Evolutionary conservation across 179 eudicot genomes (phyloP), one percentile per base, ranked within the genome.

Genomic region (Heliamphora pulchella): DNA sequence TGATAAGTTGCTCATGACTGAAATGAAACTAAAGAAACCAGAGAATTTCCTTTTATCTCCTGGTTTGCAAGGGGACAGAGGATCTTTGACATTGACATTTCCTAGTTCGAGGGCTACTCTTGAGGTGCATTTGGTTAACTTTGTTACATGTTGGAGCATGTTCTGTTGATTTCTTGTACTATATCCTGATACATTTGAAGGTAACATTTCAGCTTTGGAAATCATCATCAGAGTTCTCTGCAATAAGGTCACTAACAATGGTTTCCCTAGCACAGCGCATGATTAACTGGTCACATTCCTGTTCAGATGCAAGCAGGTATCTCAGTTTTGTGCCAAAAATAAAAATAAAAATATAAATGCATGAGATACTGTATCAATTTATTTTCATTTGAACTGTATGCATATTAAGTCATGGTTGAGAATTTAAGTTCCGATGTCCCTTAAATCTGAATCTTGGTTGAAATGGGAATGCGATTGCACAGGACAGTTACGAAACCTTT

Each of bases 151-250:
- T 76, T 79, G 70, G 71, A 58, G 77, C 22, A 63, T 41, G 10
- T n/a, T 76, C 61, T 77, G 63, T 63, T 58, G 78, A 62, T 44
- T 61, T 81, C 55, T 59, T 81, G 50, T 18, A 69, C 65, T 76
- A 44, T 57, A 59, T 75, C 69, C 89, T 90, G 80, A 90, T 47
- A 80, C 65, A 75, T 79, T 79, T 76, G 11, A 15, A 80, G 70
- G 78, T 85, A 55, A 82, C 80, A 79, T 88, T 91, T 83, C 94
- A 96, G 99, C 93, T 96, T 81, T 96, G 98, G 99, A 92, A 87
- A 89, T 92, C 94, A 76, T 94, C 99, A 73, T 82, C 98, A 63
- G 98, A 94, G 87, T 96, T 94, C 85, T 89, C 92, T 89, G 98
- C 99, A 77, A 78, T 92, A 89, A 89, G 99, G 82, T 91, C 99